Percentiles rank a stretch among this genome's conserved stretches.
Conservation (phyloP, 2,329 filamentous ascomycete species). For the Chaetomiaceae sp. region DNA sequence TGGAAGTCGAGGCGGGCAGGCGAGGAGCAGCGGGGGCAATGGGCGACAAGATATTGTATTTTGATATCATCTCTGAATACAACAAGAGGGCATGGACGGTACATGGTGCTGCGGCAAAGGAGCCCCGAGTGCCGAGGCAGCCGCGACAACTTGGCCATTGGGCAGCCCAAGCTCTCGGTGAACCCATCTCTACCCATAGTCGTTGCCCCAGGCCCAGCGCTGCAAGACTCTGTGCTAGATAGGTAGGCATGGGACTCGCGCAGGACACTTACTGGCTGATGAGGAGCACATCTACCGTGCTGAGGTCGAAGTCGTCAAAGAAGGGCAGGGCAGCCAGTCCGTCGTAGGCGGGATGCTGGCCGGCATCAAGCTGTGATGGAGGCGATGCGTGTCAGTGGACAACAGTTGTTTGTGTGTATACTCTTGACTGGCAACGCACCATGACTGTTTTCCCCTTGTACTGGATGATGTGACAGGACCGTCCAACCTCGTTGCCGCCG, state of each 20-base stretch:
- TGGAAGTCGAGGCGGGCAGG: slow-evolving; percentile 11
- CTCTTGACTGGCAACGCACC: slow-evolving; percentile 52
- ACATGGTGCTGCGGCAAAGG: slow-evolving; percentile 21
- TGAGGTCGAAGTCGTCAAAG: slow-evolving; percentile 97
- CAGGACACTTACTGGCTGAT: slow-evolving; percentile 90
- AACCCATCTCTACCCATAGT: slow-evolving; percentile 18
- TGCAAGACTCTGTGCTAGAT: slow-evolving; percentile 15
- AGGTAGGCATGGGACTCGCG: slow-evolving; percentile 7
- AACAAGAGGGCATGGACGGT: slow-evolving; percentile 19
- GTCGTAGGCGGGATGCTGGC: slow-evolving; percentile 94
- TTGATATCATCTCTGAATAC: slow-evolving; percentile 27
- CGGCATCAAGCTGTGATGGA: slow-evolving; percentile 74
- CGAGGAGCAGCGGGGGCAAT: slow-evolving; percentile 12
- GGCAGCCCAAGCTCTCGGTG: slow-evolving; percentile 1
- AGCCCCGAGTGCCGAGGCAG: slow-evolving; percentile 3
- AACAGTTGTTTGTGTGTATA: not conserved
- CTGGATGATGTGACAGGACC: slow-evolving; percentile 95
- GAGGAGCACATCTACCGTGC: slow-evolving; percentile 91
- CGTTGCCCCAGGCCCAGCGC: slow-evolving; percentile 22
- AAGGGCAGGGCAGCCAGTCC: slow-evolving; percentile 90
- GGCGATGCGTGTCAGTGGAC: slow-evolving; percentile 9
- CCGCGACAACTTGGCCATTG: not conserved
- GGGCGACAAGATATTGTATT: slow-evolving; percentile 28
- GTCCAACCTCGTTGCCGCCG: slow-evolving; percentile 93
- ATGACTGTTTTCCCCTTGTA: slow-evolving; percentile 99